These are phyloP conservation scores for Debaryomycetaceae sp. DNA, from an alignment of 1,139 yeast genomes.

Conservation along the genomic window DNA sequence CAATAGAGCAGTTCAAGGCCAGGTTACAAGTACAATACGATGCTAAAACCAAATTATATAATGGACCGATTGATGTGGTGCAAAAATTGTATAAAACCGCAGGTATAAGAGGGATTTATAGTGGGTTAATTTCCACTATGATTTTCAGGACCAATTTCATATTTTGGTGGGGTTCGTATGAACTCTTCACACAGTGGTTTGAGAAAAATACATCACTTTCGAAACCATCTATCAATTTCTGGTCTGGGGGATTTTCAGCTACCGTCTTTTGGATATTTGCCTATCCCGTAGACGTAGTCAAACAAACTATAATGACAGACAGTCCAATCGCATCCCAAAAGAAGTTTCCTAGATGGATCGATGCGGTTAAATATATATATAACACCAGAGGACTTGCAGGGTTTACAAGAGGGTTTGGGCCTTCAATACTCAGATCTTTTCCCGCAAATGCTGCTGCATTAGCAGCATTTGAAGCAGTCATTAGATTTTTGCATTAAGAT, in stretches of 20 bases:
- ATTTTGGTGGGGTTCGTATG: conserved; percentile 95
- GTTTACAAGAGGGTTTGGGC: conserved; percentile 75
- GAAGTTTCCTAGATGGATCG: conserved; percentile 65
- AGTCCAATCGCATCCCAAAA: conserved; percentile 60
- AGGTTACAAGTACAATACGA: conserved; percentile 88
- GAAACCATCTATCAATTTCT: conserved; percentile 71
- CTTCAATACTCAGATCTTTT: conserved; percentile 70
- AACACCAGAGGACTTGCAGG: conserved; percentile 54
- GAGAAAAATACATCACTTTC: conserved; percentile 60
- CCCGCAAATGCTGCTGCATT: conserved; percentile 94
- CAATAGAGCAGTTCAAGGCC: conserved; percentile 87
- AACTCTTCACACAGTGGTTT: conserved; percentile 68
- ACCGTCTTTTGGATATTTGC: conserved; percentile 89
- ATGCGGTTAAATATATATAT: conserved; percentile 70
- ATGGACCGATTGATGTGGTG: conserved; percentile 79
- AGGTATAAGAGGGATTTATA: conserved; percentile 72
- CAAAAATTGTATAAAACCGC: conserved; percentile 48
- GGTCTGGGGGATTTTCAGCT: conserved; percentile 89
- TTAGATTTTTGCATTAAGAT: conserved; percentile 53
- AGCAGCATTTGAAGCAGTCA: conserved; percentile 83
- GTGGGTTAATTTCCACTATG: conserved; percentile 83
- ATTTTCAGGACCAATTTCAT: conserved; percentile 82
- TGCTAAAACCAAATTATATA: conserved; percentile 61
- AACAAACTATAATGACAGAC: conserved; percentile 84
- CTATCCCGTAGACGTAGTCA: conserved; percentile 85